A percentile compares a stretch with the other conserved stretches of the same genome.
These are phyloP conservation scores for Allium fistulosum DNA, from an alignment of 106 monocot genomes.

Conservation along the genomic window DNA sequence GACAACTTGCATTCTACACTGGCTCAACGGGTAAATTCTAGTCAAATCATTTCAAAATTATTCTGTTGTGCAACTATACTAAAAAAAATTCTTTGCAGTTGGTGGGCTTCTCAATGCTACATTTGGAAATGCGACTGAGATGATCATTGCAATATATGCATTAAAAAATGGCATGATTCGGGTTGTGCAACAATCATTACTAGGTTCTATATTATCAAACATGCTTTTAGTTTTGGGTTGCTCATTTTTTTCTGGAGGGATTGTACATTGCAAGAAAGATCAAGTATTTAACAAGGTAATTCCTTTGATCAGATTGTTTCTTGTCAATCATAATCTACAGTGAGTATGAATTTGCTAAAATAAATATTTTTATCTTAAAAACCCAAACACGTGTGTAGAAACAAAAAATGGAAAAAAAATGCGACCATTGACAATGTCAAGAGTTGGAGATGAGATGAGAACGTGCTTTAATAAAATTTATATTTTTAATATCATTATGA, in stretches of 20 bases:
- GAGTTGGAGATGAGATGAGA: no score
- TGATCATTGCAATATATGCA: slow-evolving; percentile 97
- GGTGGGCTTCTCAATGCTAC: slow-evolving; percentile 97
- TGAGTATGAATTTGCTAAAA: not conserved
- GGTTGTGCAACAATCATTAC: slow-evolving; percentile 93
- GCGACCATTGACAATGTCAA: no score
- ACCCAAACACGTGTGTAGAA: no score
- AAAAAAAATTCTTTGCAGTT: slow-evolving; percentile 41
- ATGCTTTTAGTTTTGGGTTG: slow-evolving; percentile 98
- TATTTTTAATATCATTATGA: no score
- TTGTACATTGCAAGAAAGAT: slow-evolving; percentile 69
- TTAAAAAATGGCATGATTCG: slow-evolving; percentile 91
- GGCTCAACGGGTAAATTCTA: slow-evolving; percentile 73
- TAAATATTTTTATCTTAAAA: slow-evolving; percentile 4
- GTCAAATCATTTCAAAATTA: not conserved
- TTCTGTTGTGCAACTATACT: slow-evolving; percentile 1
- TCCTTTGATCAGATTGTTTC: slow-evolving; percentile 1
- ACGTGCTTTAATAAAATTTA: no score
- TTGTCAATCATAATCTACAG: no score
- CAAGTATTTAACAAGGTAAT: slow-evolving; percentile 89
- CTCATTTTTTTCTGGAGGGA: slow-evolving; percentile 88
- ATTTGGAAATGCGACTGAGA: slow-evolving; percentile 99
- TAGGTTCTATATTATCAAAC: slow-evolving; percentile 94
- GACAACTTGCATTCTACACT: slow-evolving; percentile 86
- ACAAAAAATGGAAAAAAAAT: no score